These are phyloP conservation scores for Diaporthe longicolla DNA, from an alignment of 2,329 filamentous ascomycete genomes.

Conservation along the genomic window DNA sequence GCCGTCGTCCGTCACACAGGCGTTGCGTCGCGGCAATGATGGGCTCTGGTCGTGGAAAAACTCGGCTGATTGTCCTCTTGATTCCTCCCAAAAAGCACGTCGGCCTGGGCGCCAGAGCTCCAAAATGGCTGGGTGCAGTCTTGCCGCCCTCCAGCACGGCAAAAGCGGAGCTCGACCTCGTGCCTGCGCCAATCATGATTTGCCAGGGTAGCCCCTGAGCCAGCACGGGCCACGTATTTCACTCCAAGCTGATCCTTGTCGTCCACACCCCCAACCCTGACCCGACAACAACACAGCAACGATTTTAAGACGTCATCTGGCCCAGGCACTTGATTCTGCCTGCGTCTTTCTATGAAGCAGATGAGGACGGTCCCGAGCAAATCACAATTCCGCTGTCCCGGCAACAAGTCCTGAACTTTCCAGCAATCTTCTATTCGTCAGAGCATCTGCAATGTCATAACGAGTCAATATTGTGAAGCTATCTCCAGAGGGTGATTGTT, in stretches of 20 bases:
- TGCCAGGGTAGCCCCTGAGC: conserved; percentile 33
- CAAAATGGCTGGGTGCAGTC: conserved; percentile 15
- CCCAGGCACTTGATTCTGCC: too few species aligned
- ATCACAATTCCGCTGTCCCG: too few species aligned
- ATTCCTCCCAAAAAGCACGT: conserved; percentile 33
- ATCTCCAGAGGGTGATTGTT: too few species aligned
- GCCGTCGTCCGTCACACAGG: conserved; percentile 27
- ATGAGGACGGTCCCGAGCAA: too few species aligned
- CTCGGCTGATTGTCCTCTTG: conserved; percentile 35
- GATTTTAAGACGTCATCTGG: neutral
- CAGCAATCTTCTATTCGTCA: too few species aligned
- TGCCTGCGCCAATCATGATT: conserved; percentile 30
- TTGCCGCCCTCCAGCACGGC: conserved; percentile 32
- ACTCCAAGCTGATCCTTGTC: conserved; percentile 16
- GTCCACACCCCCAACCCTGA: neutral
- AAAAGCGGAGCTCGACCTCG: conserved; percentile 28
- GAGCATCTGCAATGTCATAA: too few species aligned
- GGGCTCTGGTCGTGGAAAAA: conserved; percentile 21
- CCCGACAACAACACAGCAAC: neutral
- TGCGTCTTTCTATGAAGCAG: too few species aligned
- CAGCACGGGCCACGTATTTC: conserved; percentile 28
- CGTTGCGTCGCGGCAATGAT: conserved; percentile 25
- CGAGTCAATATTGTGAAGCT: too few species aligned
- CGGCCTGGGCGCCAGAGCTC: conserved; percentile 28
- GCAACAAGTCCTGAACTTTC: too few species aligned